phyloP scores from a whole-genome alignment of 1,284 basidiomycete genomes.

The Pseudozyma pruni region DNA sequence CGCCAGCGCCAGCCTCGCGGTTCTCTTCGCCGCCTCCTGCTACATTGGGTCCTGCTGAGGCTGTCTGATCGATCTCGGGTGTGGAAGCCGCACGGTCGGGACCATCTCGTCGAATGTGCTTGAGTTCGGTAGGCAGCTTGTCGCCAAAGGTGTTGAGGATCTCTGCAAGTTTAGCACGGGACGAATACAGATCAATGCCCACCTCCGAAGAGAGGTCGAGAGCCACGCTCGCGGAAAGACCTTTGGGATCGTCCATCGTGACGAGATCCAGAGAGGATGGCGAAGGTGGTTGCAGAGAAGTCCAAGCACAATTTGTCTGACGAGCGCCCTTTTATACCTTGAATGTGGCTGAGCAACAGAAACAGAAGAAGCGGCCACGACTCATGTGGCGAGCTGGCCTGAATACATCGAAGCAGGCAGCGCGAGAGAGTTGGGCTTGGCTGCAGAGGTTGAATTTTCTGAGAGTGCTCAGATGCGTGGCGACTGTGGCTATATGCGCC shows the following conservation, averaged over 20 bases:
- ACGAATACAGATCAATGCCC: constrained; percentile 4
- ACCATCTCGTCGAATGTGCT: constrained; percentile 18
- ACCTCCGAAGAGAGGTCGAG: constrained; percentile 14
- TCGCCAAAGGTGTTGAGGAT: constrained; percentile 17
- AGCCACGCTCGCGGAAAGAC: not conserved
- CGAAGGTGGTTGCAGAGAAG: too few relatives aligned
- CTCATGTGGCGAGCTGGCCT: too few relatives aligned
- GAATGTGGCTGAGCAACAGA: not conserved
- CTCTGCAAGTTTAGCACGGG: constrained; percentile 16
- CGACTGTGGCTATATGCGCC: too few relatives aligned
- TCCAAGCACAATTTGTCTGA: too few relatives aligned
- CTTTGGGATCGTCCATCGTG: not conserved
- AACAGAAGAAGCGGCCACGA: not conserved
- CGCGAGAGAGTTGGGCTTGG: too few relatives aligned
- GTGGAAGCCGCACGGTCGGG: not conserved
- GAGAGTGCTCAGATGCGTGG: too few relatives aligned
- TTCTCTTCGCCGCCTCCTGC: too few relatives aligned
- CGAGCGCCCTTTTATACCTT: too few relatives aligned
- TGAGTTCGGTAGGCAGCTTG: constrained; percentile 7
- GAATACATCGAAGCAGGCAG: too few relatives aligned
- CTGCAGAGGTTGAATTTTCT: too few relatives aligned
- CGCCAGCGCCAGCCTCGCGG: not conserved
- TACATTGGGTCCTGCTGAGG: too few relatives aligned
- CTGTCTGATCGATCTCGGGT: not conserved
- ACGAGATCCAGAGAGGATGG: too few relatives aligned